Evolutionary conservation across 1,284 basidiomycete genomes (phyloP).

Genomic region (Earliella scabrosa): DNA sequence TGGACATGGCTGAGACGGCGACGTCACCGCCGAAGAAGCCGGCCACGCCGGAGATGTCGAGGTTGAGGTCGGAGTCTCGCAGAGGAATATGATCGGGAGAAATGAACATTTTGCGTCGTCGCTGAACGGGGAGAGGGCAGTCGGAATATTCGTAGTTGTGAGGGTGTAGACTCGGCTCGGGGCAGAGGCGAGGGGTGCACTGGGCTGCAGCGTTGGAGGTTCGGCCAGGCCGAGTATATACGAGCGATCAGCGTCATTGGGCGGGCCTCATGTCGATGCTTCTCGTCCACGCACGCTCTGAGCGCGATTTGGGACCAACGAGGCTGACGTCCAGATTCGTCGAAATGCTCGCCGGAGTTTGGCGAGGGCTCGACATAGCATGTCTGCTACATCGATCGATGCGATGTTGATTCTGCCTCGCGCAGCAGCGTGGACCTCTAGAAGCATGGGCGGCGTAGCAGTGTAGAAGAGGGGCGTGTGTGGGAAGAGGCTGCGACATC

Average conservation of each 20-base stretch:
- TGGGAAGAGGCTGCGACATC: no score
- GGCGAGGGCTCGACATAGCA: no score
- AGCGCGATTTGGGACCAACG: background rate
- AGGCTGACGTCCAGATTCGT: no score
- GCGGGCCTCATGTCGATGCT: background rate
- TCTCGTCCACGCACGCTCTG: background rate
- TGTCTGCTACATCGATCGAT: no score
- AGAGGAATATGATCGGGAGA: background rate
- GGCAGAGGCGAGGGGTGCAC: no score
- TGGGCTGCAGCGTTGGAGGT: no score
- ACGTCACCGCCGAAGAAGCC: conserved; percentile 19
- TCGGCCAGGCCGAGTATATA: background rate
- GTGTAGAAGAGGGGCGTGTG: no score
- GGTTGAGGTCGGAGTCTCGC: conserved; percentile 1
- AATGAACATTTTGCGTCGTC: conserved; percentile 10
- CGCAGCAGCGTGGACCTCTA: no score
- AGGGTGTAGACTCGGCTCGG: background rate
- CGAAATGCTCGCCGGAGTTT: no score
- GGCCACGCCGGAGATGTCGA: conserved; percentile 18
- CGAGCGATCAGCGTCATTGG: background rate
- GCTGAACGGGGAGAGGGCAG: background rate
- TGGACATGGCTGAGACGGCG: conserved; percentile 17
- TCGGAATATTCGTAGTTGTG: background rate
- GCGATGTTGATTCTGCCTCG: no score
- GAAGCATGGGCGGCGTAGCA: no score